Evolutionary conservation across 495 filamentous ascomycete genomes (phyloP), one percentile per base, ranked within the genome.

Genomic region (Hypoxylon subgilvum): DNA sequence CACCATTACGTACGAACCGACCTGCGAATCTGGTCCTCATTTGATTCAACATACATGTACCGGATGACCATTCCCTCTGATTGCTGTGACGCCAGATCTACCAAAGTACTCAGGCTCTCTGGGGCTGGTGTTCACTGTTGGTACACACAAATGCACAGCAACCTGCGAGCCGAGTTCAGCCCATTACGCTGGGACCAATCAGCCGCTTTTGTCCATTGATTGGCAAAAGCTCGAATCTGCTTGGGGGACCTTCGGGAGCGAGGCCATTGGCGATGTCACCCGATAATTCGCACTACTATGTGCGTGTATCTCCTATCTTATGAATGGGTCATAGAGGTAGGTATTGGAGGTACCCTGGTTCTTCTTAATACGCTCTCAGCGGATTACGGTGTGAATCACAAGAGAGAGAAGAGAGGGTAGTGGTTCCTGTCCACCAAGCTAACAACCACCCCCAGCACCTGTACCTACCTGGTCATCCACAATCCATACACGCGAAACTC

Each of bases 141-240:
- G 10, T 30, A 44, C 50, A 64, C 61, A 64, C 53, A 48, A 46
- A 27, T 27, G 8, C 23, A 27, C 23, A 27, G 50, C 42, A 32
- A 22, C 36, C 47, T 57, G 47, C 61, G 32, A 53, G 31, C 38
- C 48, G 30, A 44, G 43, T 52, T 57, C 49, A 58, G 60, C 60
- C 50, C 49, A 41, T 59, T 28, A 21, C 18, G 19, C 53, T 9
- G 54, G 61, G 52, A 55, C 61, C 61, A 64, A 64, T 64, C 54
- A 64, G 2, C 23, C 13, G 4, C 25, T 31, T 25, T 16, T 40
- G 38, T 36, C 43, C 47, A 57, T 58, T 59, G 54, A 25, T 63
- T 53, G 44, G 30, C 34, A 27, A 35, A 44, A 21, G 13, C 19
- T 57, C 21, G 28, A 63, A 18, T 46, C 36, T 8, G 23, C 30